Evolutionary conservation across 2,329 filamentous ascomycete species (phyloP), one percentile per base, ranked within the genome.

Genomic region (Aspergillus candidus): DNA sequence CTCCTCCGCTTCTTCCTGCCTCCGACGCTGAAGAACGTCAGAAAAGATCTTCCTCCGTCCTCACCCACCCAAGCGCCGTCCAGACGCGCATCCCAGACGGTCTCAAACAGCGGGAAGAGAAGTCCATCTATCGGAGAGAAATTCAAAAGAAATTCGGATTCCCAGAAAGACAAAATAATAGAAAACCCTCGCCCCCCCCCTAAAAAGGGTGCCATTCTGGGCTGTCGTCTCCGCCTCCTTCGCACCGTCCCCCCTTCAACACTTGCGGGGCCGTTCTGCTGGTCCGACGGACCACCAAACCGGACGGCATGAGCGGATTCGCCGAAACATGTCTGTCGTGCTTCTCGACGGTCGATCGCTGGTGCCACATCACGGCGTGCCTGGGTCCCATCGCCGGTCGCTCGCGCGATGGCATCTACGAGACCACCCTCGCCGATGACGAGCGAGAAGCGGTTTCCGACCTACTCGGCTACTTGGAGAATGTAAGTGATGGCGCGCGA

Each of bases 391-490:
- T 65, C 46, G 63, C 59, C 86, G 86, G 83, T 62, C 85, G 83
- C 71, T 80, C 84, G 68, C 83, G 83, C 68, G 86, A 91, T 77
- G 83, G 82, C 55, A 77, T 88, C 53, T 90, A 91, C 67, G 87
- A 93, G 67, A 84, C 86, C 41, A 86, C 93, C 44, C 79, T 98
- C 50, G 90, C 90, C 59, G 93, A 98, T 65, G 94, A 86, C 72
- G 93, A 98, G 72, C 82, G 93, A 61, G 93, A 97, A 73, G 93
- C 93, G 43, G 93, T 98, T 43, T 90, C 93, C 54, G 93, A 98
- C 66, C 76, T 98, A 47, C 76, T 98, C 13, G 87, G 91, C 66
- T 97, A 94, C 68, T 83, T 98, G 54, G 93, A 98, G 72, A 96
- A 97, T 66, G 93, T 97, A 74, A 53, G 80, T 72, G 31, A 34